Conservation (phyloP, 768 basidiomycete genomes). For the Obba rivulosa region DNA sequence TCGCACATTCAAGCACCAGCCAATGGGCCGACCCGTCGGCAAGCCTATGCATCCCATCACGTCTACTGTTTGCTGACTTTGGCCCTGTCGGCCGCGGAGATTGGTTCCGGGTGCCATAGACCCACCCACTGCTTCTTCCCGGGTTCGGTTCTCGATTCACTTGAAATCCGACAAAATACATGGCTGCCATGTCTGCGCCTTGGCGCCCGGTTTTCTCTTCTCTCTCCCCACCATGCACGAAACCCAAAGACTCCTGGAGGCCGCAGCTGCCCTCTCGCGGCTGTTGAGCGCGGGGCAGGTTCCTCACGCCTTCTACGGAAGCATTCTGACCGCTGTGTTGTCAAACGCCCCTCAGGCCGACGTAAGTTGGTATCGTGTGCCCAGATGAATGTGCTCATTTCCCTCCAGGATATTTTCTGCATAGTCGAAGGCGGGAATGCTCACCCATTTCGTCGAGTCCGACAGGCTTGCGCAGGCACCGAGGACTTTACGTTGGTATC, state of each 20-base stretch:
- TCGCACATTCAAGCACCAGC: too few species aligned
- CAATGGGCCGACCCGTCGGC: neutral
- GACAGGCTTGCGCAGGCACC: constrained; percentile 64
- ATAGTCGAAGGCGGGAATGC: constrained; percentile 71
- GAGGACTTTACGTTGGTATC: constrained; percentile 61
- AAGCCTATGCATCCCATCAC: constrained; percentile 5
- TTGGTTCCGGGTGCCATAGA: constrained; percentile 10
- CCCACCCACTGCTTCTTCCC: constrained; percentile 14
- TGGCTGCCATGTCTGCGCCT: constrained; percentile 7
- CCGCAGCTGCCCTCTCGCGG: constrained; percentile 68
- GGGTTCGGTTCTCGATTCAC: constrained; percentile 12
- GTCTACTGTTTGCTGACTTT: constrained; percentile 9
- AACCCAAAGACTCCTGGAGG: constrained; percentile 69
- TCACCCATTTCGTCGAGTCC: constrained; percentile 75
- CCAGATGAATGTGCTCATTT: constrained; percentile 9
- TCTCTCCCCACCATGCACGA: constrained; percentile 51
- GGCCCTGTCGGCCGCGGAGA: constrained; percentile 16
- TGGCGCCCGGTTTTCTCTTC: constrained; percentile 32
- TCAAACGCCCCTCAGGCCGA: constrained; percentile 61
- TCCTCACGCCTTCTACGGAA: constrained; percentile 81
- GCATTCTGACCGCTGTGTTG: constrained; percentile 63
- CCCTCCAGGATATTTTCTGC: constrained; percentile 71
- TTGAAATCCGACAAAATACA: constrained; percentile 11
- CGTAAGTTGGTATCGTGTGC: constrained; percentile 35
- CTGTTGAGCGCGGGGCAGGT: constrained; percentile 52